Evolutionary conservation across 768 basidiomycete genomes (phyloP).

Genomic region (Rhodotorula babjevae): DNA sequence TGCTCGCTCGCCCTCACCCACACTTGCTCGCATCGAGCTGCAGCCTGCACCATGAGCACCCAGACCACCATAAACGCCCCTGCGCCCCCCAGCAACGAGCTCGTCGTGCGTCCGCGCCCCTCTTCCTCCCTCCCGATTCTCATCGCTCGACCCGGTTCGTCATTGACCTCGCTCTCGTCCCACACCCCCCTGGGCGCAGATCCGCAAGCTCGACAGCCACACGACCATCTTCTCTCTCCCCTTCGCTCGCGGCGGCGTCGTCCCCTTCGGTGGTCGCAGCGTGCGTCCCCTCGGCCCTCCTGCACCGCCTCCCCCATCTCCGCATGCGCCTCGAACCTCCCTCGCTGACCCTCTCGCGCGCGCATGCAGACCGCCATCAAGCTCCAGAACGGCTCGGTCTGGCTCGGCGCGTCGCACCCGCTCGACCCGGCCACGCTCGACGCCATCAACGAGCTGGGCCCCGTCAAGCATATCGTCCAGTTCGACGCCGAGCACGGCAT

Average conservation of each 20-base stretch:
- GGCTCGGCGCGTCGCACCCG: conserved; percentile 77
- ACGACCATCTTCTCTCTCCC: conserved; percentile 47
- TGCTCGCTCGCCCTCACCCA: neutral
- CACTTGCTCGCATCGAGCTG: neutral
- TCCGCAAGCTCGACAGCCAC: conserved; percentile 35
- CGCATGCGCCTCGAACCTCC: neutral
- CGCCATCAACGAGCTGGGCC: conserved; percentile 61
- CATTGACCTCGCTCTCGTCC: neutral
- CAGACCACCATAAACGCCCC: conserved; percentile 16
- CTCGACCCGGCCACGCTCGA: conserved; percentile 61
- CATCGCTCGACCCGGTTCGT: neutral
- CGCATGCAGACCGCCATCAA: conserved; percentile 64
- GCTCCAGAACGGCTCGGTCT: conserved; percentile 64
- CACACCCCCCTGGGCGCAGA: conserved; percentile 4
- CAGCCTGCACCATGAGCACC: neutral
- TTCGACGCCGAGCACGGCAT: conserved; percentile 27
- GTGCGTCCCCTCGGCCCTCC: conserved; percentile 3
- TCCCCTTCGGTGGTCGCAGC: conserved; percentile 70
- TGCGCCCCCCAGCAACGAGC: conserved; percentile 13
- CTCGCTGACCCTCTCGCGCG: neutral
- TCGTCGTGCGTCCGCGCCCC: conserved; percentile 21
- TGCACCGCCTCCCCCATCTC: neutral
- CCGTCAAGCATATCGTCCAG: conserved; percentile 54
- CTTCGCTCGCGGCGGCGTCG: conserved; percentile 49
- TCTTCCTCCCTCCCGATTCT: neutral